A percentile compares a stretch with the other conserved stretches of the same genome.
These are phyloP conservation scores for Ascomycota sp. DNA, from an alignment of 2,329 filamentous ascomycete species.

Conservation along the genomic window DNA sequence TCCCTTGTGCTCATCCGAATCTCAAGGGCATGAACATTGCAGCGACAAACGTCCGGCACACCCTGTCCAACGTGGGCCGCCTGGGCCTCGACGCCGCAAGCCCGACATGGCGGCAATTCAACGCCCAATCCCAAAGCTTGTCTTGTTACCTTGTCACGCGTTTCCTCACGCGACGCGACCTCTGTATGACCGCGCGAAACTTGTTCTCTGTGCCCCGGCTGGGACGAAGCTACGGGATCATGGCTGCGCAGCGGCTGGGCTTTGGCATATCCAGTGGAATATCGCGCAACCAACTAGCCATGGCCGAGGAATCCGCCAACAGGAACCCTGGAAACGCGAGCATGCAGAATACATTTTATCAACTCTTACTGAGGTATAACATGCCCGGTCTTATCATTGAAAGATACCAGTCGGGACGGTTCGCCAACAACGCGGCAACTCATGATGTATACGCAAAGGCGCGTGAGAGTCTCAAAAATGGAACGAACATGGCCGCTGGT, in stretches of 20 bases:
- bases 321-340: constrained; percentile 74
- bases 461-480: constrained; percentile 21
- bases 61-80: constrained; percentile 7
- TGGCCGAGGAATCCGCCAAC: constrained; percentile 80
- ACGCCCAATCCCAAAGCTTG: constrained; percentile 6
- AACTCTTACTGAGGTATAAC: constrained; percentile 72
- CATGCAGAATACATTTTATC: constrained; percentile 85
- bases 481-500: constrained; percentile 8
- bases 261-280: constrained; percentile 27
- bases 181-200: constrained; percentile 3
- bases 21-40: too few species aligned
- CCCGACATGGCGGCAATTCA: constrained; percentile 8
- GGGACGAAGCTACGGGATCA: background rate
- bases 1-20: too few species aligned
- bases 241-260: constrained; percentile 9
- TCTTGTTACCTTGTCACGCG: constrained; percentile 7
- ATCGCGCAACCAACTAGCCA: constrained; percentile 50
- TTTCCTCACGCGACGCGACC: background rate
- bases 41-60: constrained; percentile 4
- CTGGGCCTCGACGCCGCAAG: constrained; percentile 12
- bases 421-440: constrained; percentile 59
- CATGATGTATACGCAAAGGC: constrained; percentile 65
- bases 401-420: constrained; percentile 69
- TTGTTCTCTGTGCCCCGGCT: constrained; percentile 1
- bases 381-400: constrained; percentile 88